These are phyloP conservation scores for Tricholoma furcatifolium DNA, from an alignment of 768 basidiomycete species.

Conservation along the genomic window DNA sequence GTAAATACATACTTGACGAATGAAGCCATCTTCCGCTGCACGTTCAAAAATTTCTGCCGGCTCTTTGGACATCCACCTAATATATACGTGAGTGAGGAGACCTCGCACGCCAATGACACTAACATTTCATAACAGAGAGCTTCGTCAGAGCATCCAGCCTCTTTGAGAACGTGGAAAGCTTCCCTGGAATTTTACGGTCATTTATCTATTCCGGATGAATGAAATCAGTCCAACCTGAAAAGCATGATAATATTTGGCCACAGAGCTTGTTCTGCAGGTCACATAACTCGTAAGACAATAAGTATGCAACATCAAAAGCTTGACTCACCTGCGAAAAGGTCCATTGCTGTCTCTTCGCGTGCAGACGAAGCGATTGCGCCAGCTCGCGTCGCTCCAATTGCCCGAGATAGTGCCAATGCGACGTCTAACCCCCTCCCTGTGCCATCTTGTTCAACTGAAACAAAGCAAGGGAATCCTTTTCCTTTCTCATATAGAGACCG, in stretches of 20 bases:
- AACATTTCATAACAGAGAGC: slow-evolving; percentile 68
- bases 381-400: slow-evolving; percentile 60
- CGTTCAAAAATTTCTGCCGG: slow-evolving; percentile 69
- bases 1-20: slow-evolving; percentile 41
- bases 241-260: slow-evolving; percentile 69
- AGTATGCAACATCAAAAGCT: neutral
- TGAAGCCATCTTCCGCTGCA: slow-evolving; percentile 66
- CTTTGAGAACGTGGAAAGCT: slow-evolving; percentile 60
- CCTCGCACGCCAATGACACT: slow-evolving; percentile 3
- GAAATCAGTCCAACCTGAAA: slow-evolving; percentile 39
- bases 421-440: slow-evolving; percentile 42
- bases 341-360: slow-evolving; percentile 63
- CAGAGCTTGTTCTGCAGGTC: slow-evolving; percentile 51
- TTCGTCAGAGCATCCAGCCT: slow-evolving; percentile 65
- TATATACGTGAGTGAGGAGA: neutral
- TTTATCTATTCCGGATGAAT: neutral
- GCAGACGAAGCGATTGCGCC: slow-evolving; percentile 65
- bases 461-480: slow-evolving; percentile 63
- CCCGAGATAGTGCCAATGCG: slow-evolving; percentile 54
- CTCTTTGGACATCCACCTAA: slow-evolving; percentile 71
- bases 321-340: slow-evolving; percentile 48
- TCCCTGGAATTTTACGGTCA: slow-evolving; percentile 34
- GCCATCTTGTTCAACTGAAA: slow-evolving; percentile 64
- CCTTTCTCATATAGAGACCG: slow-evolving; percentile 59
- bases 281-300: neutral